Percentiles rank a stretch among this genome's conserved stretches.
Evolutionary conservation across 495 filamentous ascomycete species (phyloP).

Genomic region (Aspergillus homomorphus): DNA sequence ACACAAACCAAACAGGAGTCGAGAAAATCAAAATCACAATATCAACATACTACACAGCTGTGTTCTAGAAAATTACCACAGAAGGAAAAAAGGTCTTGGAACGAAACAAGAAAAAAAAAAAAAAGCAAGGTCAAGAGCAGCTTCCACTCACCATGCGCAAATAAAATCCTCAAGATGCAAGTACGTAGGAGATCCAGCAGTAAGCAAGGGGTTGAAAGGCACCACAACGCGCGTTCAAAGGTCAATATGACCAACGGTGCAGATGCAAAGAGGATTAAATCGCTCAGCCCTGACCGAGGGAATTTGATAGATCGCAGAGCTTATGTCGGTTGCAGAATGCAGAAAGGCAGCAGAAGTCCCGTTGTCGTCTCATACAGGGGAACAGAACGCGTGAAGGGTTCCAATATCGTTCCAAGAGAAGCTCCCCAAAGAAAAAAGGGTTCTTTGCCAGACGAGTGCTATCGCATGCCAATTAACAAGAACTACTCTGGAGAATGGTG

Average conservation of each 20-base stretch:
- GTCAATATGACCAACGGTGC: constrained; percentile 12
- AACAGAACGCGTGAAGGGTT: background rate
- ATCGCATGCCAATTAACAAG: background rate
- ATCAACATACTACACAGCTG: no score
- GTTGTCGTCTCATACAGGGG: background rate
- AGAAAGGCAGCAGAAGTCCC: background rate
- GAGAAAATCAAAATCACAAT: no score
- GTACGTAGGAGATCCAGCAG: background rate
- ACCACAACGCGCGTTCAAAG: constrained; percentile 8
- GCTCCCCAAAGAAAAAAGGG: no score
- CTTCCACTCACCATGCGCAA: constrained; percentile 7
- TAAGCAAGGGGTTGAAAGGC: background rate
- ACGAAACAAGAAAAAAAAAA: no score
- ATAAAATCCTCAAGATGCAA: constrained; percentile 11
- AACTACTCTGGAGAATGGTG: background rate
- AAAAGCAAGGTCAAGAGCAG: no score
- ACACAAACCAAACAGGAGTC: no score
- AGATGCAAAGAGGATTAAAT: constrained; percentile 13
- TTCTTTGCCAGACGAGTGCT: background rate
- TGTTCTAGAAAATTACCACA: constrained; percentile 6
- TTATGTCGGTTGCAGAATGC: background rate
- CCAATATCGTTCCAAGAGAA: background rate
- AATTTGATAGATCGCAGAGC: constrained; percentile 9
- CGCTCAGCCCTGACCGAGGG: constrained; percentile 9
- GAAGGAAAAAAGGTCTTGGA: no score